Conservation (phyloP, 2,329 filamentous ascomycete genomes). For the Alternaria panax region DNA sequence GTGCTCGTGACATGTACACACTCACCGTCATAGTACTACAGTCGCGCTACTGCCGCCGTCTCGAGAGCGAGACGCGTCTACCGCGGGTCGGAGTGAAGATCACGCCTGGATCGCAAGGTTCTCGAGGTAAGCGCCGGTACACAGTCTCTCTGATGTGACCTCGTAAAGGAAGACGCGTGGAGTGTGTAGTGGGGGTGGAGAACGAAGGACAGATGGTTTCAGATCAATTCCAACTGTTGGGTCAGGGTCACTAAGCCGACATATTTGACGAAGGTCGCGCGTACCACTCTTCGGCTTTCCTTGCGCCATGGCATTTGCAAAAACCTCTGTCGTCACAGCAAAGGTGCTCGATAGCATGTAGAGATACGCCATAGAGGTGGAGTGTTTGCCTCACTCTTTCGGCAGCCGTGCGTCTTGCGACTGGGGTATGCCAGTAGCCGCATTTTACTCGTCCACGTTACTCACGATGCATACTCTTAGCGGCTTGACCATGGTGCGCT, state of each 20-base stretch:
- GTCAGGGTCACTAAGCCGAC: conserved; percentile 28
- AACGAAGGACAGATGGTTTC: conserved; percentile 33
- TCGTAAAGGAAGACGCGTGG: conserved; percentile 31
- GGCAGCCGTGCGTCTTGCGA: conserved; percentile 28
- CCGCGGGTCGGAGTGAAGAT: conserved; percentile 25
- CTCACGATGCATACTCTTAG: conserved; percentile 31
- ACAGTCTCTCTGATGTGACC: conserved; percentile 31
- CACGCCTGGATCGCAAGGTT: conserved; percentile 14
- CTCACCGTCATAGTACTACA: conserved; percentile 46
- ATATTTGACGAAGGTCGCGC: conserved; percentile 20
- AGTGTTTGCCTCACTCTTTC: conserved; percentile 44
- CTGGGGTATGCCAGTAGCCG: conserved; percentile 28
- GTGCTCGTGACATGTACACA: conserved; percentile 39
- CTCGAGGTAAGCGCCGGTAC: conserved; percentile 29
- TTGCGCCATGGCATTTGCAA: conserved; percentile 26
- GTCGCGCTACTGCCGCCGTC: conserved; percentile 32
- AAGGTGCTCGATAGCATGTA: conserved; percentile 38
- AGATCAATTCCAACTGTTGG: conserved; percentile 23
- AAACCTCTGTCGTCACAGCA: conserved; percentile 29
- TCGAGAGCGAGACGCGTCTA: conserved; percentile 24
- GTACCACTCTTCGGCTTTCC: conserved; percentile 26
- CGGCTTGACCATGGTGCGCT: conserved; percentile 27
- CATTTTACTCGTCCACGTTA: conserved; percentile 48
- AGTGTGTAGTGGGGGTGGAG: conserved; percentile 37
- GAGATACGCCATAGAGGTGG: conserved; percentile 36